phyloP scores from a whole-genome alignment of 1,139 yeast genomes.

The Geotrichum europaeum region DNA sequence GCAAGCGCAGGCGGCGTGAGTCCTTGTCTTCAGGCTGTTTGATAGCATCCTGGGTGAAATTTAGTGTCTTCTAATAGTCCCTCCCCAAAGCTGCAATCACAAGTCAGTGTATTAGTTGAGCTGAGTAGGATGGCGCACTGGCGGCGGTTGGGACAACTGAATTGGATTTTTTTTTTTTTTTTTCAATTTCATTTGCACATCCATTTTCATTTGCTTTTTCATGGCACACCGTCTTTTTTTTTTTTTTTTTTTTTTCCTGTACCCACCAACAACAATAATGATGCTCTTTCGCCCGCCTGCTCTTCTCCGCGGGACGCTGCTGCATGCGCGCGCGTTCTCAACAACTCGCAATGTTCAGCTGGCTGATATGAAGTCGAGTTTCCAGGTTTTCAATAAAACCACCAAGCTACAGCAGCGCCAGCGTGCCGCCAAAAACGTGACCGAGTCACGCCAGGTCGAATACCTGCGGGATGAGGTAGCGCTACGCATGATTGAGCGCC shows the following conservation, averaged over 20 bases:
- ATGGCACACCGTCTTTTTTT: too few species aligned
- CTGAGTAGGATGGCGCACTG: background rate
- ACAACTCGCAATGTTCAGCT: background rate
- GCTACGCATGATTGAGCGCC: constrained; percentile 61
- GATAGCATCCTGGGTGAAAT: background rate
- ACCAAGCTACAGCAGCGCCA: constrained; percentile 57
- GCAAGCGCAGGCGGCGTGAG: background rate
- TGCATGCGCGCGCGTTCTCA: background rate
- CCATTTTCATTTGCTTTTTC: too few species aligned
- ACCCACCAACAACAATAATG: background rate
- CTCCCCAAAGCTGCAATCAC: background rate
- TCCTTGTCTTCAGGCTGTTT: background rate
- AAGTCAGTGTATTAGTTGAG: background rate
- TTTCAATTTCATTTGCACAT: background rate
- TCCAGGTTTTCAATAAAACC: constrained; percentile 60
- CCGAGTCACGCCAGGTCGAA: constrained; percentile 55
- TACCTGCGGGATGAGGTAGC: constrained; percentile 75
- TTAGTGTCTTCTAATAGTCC: background rate
- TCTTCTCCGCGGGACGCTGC: background rate
- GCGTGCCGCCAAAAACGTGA: constrained; percentile 43
- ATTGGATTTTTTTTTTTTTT: background rate
- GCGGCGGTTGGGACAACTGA: background rate
- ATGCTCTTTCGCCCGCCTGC: background rate
- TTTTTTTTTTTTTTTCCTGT: too few species aligned
- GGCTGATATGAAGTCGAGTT: constrained; percentile 19